These are phyloP conservation scores for Eimeria nieschulzi DNA, from an alignment of 169 alveolate species.

Conservation along the genomic window DNA sequence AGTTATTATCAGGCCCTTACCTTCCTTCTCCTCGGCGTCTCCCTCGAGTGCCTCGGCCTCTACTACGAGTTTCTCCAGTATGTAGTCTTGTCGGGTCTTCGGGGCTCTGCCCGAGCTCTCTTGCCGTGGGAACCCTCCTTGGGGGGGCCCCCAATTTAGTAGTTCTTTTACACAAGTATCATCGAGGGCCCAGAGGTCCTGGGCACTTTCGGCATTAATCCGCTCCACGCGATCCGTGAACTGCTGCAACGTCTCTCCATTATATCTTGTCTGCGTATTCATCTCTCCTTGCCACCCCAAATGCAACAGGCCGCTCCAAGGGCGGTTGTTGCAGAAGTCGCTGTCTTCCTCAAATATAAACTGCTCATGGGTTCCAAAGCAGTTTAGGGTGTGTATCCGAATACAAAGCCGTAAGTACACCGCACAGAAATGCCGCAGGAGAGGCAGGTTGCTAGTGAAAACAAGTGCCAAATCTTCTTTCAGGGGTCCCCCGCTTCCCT, in stretches of 20 bases:
- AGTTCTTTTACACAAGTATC: not conserved
- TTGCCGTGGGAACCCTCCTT: not conserved
- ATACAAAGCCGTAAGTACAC: not conserved
- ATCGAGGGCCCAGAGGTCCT: not conserved
- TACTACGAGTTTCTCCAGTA: not conserved
- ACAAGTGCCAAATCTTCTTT: not conserved
- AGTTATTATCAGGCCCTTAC: not conserved
- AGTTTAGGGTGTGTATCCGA: not conserved
- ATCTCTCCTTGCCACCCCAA: not conserved
- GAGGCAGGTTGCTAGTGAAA: not conserved
- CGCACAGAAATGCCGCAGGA: constrained; percentile 1
- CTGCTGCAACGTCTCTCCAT: not conserved
- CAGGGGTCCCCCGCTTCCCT: not conserved
- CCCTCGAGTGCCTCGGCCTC: not conserved
- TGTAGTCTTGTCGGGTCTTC: not conserved
- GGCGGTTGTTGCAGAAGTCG: not conserved
- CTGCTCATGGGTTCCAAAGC: not conserved
- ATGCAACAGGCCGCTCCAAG: not conserved
- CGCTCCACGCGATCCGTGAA: not conserved
- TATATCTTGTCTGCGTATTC: not conserved
- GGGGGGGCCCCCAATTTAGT: not conserved
- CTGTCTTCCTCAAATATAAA: not conserved
- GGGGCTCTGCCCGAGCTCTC: not conserved
- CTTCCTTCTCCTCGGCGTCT: not conserved
- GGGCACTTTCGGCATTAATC: not conserved